Evolutionary conservation across 768 basidiomycete genomes (phyloP), one percentile per base, ranked within the genome.

Genomic region (Trametes gibbosa): DNA sequence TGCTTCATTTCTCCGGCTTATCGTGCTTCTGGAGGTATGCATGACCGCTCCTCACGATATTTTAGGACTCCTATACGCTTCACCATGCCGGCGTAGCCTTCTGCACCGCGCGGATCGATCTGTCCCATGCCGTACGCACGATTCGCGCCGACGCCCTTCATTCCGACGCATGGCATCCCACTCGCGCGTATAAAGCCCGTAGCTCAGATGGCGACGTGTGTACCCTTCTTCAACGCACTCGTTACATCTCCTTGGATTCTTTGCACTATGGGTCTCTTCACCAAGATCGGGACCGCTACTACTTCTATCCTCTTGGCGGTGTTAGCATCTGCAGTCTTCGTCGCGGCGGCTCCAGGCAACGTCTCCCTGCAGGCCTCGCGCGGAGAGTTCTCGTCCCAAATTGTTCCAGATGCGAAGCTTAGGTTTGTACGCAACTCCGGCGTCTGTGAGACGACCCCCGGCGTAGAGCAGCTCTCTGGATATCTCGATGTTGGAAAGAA

Each of bases 361-460:
- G 46, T 21, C 6, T n/a, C 54, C 6, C n/a, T 55, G 16, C 46
- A 55, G 24, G 14, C 45, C 2, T 55, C 45, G n/a, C 46, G 54
- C 13, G 54, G 46, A 16, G 63, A 65, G 35, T 66, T 69, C 57
- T 51, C 45, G 25, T 69, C 68, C 1, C n/a, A 62, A 10, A 16
- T 56, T 10, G 58, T 65, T 17, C 19, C 54, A 9, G 69, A 71
- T 42, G 66, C 67, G 12, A 66, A 58, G 17, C 63, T 86, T 5
- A 77, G 81, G 9, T 84, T 78, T 68, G 76, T 85, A 17, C 71
- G 75, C 4, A 76, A 86, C 63, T 86, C 85, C 1, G 84, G 84
- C 0, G 74, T 86, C 4, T 86, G 85, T 63, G 85, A 88, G 67
- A 86, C 84, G 9, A 85, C 85, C 0, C 80, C 84, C 0, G 80